These are phyloP conservation scores for Filobasidium floriforme DNA, from an alignment of 768 basidiomycete genomes.

Conservation along the genomic window DNA sequence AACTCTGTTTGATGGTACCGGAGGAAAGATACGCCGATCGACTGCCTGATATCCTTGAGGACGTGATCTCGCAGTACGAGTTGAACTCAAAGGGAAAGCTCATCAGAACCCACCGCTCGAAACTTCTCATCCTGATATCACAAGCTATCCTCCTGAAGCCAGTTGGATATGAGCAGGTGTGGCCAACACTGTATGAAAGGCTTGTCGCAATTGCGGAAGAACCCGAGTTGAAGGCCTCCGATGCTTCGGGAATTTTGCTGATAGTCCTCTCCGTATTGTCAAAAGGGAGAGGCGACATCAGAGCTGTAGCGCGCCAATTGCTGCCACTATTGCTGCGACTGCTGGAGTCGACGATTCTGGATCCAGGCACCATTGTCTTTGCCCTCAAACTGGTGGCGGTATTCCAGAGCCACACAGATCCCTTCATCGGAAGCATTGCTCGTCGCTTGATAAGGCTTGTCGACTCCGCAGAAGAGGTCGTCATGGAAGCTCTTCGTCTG, in stretches of 20 bases:
- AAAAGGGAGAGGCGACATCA: conserved; percentile 10
- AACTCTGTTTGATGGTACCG: conserved; percentile 16
- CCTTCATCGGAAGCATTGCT: conserved; percentile 7
- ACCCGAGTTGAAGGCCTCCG: not conserved
- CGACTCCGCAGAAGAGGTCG: not conserved
- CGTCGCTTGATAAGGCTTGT: conserved; percentile 1
- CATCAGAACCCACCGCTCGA: conserved; percentile 10
- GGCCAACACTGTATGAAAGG: conserved; percentile 1
- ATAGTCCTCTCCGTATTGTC: conserved; percentile 18
- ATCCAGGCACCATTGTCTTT: conserved; percentile 13
- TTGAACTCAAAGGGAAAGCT: not conserved
- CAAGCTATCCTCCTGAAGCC: conserved; percentile 19
- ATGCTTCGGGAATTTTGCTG: conserved; percentile 6
- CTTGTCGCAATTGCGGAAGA: conserved; percentile 1
- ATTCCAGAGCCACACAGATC: conserved; percentile 12
- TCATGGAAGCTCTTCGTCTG: not conserved
- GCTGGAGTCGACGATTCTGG: not conserved
- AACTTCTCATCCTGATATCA: conserved; percentile 15
- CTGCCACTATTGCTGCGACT: conserved; percentile 8
- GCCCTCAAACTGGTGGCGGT: conserved; percentile 16
- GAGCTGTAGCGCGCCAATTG: conserved; percentile 1
- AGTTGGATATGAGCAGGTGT: conserved; percentile 1
- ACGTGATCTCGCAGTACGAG: conserved; percentile 16
- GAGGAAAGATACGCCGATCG: conserved; percentile 20
- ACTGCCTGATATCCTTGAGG: conserved; percentile 14